Percentiles rank a stretch among this genome's conserved stretches.
These are phyloP conservation scores for Candida wancherniae DNA, from an alignment of 805 yeast species.

Conservation along the genomic window DNA sequence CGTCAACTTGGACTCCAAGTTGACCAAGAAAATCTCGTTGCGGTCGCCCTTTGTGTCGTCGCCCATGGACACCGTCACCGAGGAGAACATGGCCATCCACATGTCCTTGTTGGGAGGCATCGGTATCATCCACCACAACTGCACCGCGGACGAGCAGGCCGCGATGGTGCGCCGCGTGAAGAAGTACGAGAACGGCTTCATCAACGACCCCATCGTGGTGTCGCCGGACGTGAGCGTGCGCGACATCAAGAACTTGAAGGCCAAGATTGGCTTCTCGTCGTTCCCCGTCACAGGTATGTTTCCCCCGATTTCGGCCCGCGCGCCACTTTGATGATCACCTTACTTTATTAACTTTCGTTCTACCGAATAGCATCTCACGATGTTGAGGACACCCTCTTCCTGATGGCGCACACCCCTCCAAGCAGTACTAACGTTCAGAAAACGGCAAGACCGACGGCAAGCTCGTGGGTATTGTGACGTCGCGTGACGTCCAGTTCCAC, in stretches of 20 bases:
- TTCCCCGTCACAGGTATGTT: slow-evolving; percentile 99
- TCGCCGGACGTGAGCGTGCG: slow-evolving; percentile 73
- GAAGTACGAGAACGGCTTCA: slow-evolving; percentile 96
- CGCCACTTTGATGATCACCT: slow-evolving; percentile 48
- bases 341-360: slow-evolving; percentile 93
- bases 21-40: slow-evolving; percentile 87
- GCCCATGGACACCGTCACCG: slow-evolving; percentile 99
- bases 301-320: slow-evolving; percentile 9
- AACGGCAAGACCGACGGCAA: slow-evolving; percentile 83
- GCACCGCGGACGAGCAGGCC: slow-evolving; percentile 95
- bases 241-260: slow-evolving; percentile 69
- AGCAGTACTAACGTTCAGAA: slow-evolving; percentile 44
- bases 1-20: slow-evolving; percentile 76
- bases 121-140: slow-evolving; percentile 97
- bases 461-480: slow-evolving; percentile 90
- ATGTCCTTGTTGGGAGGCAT: slow-evolving; percentile 99
- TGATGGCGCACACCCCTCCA: slow-evolving; percentile 7
- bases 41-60: slow-evolving; percentile 95
- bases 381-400: slow-evolving; percentile 74
- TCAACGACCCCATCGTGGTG: slow-evolving; percentile 87
- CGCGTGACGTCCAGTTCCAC: slow-evolving; percentile 95
- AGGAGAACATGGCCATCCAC: slow-evolving; percentile 94
- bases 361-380: slow-evolving; percentile 96
- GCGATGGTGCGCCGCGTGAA: slow-evolving; percentile 96
- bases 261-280: slow-evolving; percentile 83